Evolutionary conservation across 352 stramenopile species (phyloP).

Genomic region (Globisporangium cylindrosporum): DNA sequence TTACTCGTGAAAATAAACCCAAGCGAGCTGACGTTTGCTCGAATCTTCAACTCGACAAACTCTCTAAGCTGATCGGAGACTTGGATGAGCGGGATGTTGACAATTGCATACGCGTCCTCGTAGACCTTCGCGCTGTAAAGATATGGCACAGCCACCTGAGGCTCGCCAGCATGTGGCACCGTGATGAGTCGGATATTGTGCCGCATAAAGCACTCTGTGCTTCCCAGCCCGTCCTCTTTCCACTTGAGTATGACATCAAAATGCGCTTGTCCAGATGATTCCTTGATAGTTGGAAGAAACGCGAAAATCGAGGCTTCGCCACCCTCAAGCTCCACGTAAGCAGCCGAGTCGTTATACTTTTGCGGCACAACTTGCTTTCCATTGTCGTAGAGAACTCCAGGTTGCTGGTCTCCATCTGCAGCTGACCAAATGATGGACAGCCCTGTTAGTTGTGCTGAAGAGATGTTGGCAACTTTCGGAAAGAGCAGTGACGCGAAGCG

Average conservation of each 20-base stretch:
- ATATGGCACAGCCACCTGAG: conserved; percentile 18
- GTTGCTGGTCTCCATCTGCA: neutral
- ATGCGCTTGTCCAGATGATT: neutral
- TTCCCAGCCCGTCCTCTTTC: neutral
- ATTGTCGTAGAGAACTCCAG: conserved; percentile 11
- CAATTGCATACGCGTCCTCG: conserved; percentile 7
- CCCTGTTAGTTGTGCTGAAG: neutral
- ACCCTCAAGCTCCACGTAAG: conserved; percentile 4
- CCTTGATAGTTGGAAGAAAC: neutral
- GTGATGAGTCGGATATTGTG: conserved; percentile 19
- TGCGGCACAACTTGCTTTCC: neutral
- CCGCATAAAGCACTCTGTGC: conserved; percentile 15
- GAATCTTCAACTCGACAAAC: conserved; percentile 11
- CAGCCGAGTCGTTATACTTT: conserved; percentile 15
- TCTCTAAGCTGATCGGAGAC: conserved; percentile 1
- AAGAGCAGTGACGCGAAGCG: conserved; percentile 3
- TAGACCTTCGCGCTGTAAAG: conserved; percentile 29
- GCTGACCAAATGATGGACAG: conserved; percentile 14
- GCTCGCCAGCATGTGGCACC: conserved; percentile 6
- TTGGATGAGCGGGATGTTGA: conserved; percentile 26
- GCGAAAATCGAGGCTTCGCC: neutral
- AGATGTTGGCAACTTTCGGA: neutral
- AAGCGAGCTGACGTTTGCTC: conserved; percentile 9
- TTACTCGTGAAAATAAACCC: conserved; percentile 11
- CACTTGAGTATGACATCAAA: conserved; percentile 23